Evolutionary conservation across 1,139 yeast species (phyloP), one percentile per base, ranked within the genome.

Genomic region (Kurtzmaniella quercitrusa): DNA sequence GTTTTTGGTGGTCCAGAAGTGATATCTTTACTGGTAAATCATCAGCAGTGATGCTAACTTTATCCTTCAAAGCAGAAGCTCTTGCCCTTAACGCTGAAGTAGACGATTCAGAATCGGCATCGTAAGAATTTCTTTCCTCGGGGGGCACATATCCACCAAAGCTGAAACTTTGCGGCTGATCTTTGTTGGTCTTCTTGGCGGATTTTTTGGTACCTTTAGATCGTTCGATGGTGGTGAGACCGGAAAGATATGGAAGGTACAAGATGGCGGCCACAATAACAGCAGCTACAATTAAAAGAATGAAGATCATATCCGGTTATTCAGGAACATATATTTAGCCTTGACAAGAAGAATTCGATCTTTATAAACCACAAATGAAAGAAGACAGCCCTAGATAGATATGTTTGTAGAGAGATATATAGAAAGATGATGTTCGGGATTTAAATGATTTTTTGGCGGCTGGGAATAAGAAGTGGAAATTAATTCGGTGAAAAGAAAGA

Each of bases 111-210:
- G 50, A 42, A 5, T 53, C 50, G 18, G 51, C 44, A 23, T 46
- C 39, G 42, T 44, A 39, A 11, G 48, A 45, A 25, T 50, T 48
- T 14, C 55, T 56, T 45, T 66, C 72, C 51, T 71, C 76, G 27
- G 77, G 76, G 3, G 77, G 75, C 34, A 68, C 50, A 50, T 72
- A 72, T 1, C 70, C 74, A 34, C 46, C 48, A 39, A 46, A 42
- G 23, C 46, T 47, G 36, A 6, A 27, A 21, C n/a, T 29, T n/a
- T 19, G 38, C 18, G 31, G 31, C 16, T 14, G 25, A 34, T 25
- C 38, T 17, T 36, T 40, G 34, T 40, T 42, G 41, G 34, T 43
- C 42, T 41, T 50, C n/a, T 14, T 31, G 41, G 40, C 38, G 15
- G 45, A 46, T 39, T 47, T 38, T 15, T 41, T 19, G 41, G 43